Base-by-base conservation (phyloP, 768 basidiomycete genomes). In the Podaxis sp. region DNA sequence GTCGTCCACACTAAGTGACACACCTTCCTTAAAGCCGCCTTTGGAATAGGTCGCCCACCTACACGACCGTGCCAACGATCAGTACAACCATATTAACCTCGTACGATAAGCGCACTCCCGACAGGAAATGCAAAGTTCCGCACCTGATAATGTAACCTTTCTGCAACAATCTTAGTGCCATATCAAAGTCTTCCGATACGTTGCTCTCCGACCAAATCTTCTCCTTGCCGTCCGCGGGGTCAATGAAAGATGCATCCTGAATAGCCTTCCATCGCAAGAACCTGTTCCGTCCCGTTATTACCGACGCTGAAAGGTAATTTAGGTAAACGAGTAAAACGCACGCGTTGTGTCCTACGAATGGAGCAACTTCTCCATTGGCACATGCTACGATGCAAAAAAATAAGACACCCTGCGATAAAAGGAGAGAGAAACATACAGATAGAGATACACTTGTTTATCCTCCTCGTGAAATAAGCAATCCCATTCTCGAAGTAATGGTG, bases 401-500 rank as follows among this genome's bases (percentile, higher is more conserved):
- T 36, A 57, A 17, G 51, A 26, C 12, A 48, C 8, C 26, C 33
- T 22, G 19, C 17, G 49, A 59, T 15, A 44, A 51, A 77, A 69
- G 72, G 80, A 42, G 30, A 38, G 55, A 42, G 59, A 63, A n/a
- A 73, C 79, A 9, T 80, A 88, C 86, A 89, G 82, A 80, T 89
- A 73, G 80, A 90, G 78, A 82, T 93, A 66, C 79, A 87, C 72
- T 81, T 77, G 69, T 95, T 93, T 72, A 95, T 89, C 64, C 91
- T 80, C 64, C 84, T 82, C 17, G 93, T 94, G 75, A 95, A 95
- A 73, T 88, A 89, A 13, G 92, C 84, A 65, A 95, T 86, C 68
- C 89, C 91, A 68, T 93, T 94, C 74, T 96, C 94, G 69, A 96
- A 95, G 74, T 92, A 95, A 72, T 94, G 90, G 70, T 88, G 79